These are phyloP conservation scores for Geosmithia morbida DNA, from an alignment of 2,329 filamentous ascomycete genomes.

Conservation along the genomic window DNA sequence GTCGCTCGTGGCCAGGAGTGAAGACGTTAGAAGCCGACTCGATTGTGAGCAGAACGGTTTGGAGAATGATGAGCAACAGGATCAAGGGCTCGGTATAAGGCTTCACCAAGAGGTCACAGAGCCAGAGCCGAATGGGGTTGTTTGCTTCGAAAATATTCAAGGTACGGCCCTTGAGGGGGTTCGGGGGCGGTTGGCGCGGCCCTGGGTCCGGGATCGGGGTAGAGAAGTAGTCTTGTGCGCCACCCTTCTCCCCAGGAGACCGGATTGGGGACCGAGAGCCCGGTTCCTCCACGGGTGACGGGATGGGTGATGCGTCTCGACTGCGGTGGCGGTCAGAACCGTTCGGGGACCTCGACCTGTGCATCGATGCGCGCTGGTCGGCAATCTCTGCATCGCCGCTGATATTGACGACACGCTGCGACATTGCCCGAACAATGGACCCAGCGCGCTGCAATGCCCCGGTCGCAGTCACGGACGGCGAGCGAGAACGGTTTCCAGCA, in stretches of 20 bases:
- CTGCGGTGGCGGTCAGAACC: conserved; percentile 16
- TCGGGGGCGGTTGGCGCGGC: conserved; percentile 21
- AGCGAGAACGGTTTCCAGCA: conserved; percentile 19
- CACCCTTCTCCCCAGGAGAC: conserved; percentile 25
- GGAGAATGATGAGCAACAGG: conserved; percentile 72
- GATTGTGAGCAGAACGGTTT: conserved; percentile 76
- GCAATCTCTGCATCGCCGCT: conserved; percentile 81
- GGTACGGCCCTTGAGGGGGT: conserved; percentile 76
- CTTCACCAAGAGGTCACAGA: conserved; percentile 78
- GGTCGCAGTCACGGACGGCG: conserved; percentile 23
- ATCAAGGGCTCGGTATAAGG: conserved; percentile 79
- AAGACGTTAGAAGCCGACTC: conserved; percentile 65
- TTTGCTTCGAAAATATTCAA: conserved; percentile 73
- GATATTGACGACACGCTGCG: conserved; percentile 92
- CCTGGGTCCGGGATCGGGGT: conserved; percentile 6
- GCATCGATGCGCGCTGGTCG: conserved; percentile 53
- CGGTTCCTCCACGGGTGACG: conserved; percentile 11
- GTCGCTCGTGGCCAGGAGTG: conserved; percentile 42
- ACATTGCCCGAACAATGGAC: conserved; percentile 74
- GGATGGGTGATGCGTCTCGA: conserved; percentile 14
- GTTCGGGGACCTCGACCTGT: conserved; percentile 43
- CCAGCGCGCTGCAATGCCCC: conserved; percentile 55
- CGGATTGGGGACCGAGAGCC: conserved; percentile 3
- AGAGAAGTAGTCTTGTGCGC: conserved; percentile 7
- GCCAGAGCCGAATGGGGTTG: conserved; percentile 54